A percentile compares a stretch with the other conserved stretches of the same genome.
These are phyloP conservation scores for Nitzschia inconspicua DNA, from an alignment of 108 stramenopile species.

Conservation along the genomic window DNA sequence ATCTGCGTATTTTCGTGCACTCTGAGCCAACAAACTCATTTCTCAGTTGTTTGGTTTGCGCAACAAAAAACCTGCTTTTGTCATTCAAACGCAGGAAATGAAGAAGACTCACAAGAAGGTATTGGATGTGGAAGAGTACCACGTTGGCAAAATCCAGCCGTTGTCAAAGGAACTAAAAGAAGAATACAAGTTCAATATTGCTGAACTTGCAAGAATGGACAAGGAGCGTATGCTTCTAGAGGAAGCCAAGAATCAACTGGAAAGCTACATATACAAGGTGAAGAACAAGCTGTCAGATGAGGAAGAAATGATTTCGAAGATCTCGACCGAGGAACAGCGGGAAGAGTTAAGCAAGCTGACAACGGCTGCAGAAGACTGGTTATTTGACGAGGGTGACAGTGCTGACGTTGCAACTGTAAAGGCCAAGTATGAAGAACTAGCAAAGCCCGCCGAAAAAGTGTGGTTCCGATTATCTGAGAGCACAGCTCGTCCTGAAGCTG, in stretches of 20 bases:
- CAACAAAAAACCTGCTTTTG: conserved; percentile 41
- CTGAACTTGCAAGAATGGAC: conserved; percentile 73
- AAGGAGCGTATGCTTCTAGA: conserved; percentile 84
- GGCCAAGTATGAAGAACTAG: conserved; percentile 77
- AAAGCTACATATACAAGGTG: conserved; percentile 89
- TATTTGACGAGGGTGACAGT: conserved; percentile 93
- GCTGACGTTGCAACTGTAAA: conserved; percentile 84
- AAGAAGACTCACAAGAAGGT: conserved; percentile 63
- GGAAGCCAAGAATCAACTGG: conserved; percentile 91
- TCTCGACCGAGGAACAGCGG: conserved; percentile 94
- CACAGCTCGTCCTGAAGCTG: conserved; percentile 76
- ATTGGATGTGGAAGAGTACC: conserved; percentile 58
- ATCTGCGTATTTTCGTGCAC: neutral
- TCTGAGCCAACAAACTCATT: conserved; percentile 26
- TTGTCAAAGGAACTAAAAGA: conserved; percentile 62
- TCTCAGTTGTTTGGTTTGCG: conserved; percentile 53
- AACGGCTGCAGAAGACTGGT: conserved; percentile 92
- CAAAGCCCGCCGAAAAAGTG: conserved; percentile 77
- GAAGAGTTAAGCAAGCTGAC: conserved; percentile 72
- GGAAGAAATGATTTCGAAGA: conserved; percentile 71
- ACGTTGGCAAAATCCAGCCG: conserved; percentile 60
- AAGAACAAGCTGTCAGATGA: conserved; percentile 83
- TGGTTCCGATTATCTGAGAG: conserved; percentile 81
- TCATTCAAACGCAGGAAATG: conserved; percentile 61
- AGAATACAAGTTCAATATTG: conserved; percentile 82